These are phyloP conservation scores for Zopfochytrium polystomum DNA, from an alignment of 371 early-diverging fungal genomes.

Conservation along the genomic window DNA sequence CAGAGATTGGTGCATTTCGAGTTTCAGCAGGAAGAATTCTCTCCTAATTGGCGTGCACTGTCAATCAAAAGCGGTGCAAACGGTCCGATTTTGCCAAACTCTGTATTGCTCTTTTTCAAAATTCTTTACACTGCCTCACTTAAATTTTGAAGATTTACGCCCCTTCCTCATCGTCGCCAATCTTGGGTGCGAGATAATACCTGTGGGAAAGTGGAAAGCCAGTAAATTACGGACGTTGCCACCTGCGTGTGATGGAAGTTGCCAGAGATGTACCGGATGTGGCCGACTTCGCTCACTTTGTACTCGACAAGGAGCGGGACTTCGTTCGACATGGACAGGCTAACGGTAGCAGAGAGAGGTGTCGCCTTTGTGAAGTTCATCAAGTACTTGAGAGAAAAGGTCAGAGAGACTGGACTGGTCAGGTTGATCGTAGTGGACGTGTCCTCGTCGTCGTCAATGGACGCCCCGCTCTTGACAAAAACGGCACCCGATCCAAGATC, in stretches of 20 bases:
- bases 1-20: too few species aligned
- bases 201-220: slow-evolving; percentile 12
- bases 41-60: too few species aligned
- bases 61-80: too few species aligned
- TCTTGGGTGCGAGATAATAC: slow-evolving; percentile 74
- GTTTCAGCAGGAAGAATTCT: too few species aligned
- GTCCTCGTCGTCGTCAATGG: slow-evolving; percentile 76
- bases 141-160: too few species aligned
- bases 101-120: too few species aligned
- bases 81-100: too few species aligned
- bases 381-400: slow-evolving; percentile 92
- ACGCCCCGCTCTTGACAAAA: slow-evolving; percentile 72
- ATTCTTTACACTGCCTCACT: too few species aligned
- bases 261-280: slow-evolving; percentile 72
- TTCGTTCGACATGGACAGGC: slow-evolving; percentile 76
- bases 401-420: slow-evolving; percentile 71
- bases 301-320: slow-evolving; percentile 94
- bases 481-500: slow-evolving; percentile 87
- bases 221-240: not conserved
- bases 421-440: slow-evolving; percentile 70
- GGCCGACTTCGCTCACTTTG: slow-evolving; percentile 84
- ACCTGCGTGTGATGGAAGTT: not conserved
- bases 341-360: slow-evolving; percentile 74
- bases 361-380: slow-evolving; percentile 94
- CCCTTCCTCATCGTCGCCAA: slow-evolving; percentile 50